Percentiles rank a stretch among this genome's conserved stretches.
Evolutionary conservation across 2,329 filamentous ascomycete genomes (phyloP).

Genomic region (Diaporthe sp.): DNA sequence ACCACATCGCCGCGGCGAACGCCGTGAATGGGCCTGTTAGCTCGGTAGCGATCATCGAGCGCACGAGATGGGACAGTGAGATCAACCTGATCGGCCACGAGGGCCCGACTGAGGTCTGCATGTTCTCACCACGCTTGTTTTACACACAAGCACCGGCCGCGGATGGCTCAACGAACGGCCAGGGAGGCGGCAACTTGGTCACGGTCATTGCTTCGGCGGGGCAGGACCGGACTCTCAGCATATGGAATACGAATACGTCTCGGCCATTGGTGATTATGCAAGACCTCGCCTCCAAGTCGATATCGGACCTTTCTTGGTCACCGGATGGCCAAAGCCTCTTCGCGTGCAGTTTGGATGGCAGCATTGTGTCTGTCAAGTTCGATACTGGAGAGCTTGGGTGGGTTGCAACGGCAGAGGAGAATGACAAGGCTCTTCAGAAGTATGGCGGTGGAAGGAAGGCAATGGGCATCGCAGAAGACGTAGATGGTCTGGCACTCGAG

Average conservation of each 20-base stretch:
- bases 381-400: constrained; percentile 90
- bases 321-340: constrained; percentile 91
- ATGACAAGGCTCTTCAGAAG: constrained; percentile 92
- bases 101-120: constrained; percentile 95
- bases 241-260: constrained; percentile 98
- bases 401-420: constrained; percentile 87
- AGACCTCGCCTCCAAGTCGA: constrained; percentile 89
- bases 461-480: constrained; percentile 92
- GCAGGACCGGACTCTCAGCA: constrained; percentile 94
- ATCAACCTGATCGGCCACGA: constrained; percentile 98
- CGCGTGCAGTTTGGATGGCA: constrained; percentile 89
- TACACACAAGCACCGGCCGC: constrained; percentile 76
- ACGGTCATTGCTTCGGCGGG: constrained; percentile 97
- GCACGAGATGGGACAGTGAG: constrained; percentile 93
- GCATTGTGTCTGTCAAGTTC: constrained; percentile 86
- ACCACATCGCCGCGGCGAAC: constrained; percentile 96
- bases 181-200: constrained; percentile 69
- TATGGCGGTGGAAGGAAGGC: constrained; percentile 90
- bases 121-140: constrained; percentile 94
- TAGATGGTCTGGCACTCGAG: constrained; percentile 88
- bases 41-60: constrained; percentile 95
- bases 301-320: constrained; percentile 94
- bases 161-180: constrained; percentile 63
- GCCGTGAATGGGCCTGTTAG: constrained; percentile 97
- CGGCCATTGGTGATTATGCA: constrained; percentile 91